Evolutionary conservation across 2,329 filamentous ascomycete species (phyloP).

Genomic region (Aureobasidium sp.): DNA sequence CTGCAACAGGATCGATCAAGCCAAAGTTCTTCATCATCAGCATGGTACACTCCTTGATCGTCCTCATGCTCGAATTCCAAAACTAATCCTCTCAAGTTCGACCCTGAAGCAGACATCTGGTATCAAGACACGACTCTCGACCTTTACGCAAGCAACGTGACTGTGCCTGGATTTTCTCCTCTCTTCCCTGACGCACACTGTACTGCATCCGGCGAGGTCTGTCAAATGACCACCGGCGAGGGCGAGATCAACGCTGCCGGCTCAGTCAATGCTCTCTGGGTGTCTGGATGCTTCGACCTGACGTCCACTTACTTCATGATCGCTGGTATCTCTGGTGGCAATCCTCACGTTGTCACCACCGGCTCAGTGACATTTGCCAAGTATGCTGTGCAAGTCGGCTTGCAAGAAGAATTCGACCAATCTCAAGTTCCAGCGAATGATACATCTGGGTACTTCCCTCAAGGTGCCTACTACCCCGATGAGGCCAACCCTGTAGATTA

Average conservation of each 20-base stretch:
- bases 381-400: slow-evolving; percentile 20
- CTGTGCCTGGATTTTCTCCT: slow-evolving; percentile 3
- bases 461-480: slow-evolving; percentile 17
- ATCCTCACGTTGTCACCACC: slow-evolving; percentile 18
- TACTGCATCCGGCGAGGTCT: background rate
- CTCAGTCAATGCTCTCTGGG: slow-evolving; percentile 15
- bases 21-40: slow-evolving; percentile 5
- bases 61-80: background rate
- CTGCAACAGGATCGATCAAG: background rate
- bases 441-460: slow-evolving; percentile 19
- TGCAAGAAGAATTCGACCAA: slow-evolving; percentile 20
- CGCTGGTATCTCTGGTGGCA: slow-evolving; percentile 22
- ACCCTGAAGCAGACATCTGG: background rate
- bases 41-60: background rate
- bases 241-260: slow-evolving; percentile 4
- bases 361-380: slow-evolving; percentile 19
- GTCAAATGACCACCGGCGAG: slow-evolving; percentile 1
- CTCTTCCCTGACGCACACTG: slow-evolving; percentile 4
- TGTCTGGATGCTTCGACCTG: slow-evolving; percentile 18
- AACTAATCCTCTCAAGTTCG: background rate
- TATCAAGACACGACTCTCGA: background rate
- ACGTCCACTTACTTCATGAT: slow-evolving; percentile 20
- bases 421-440: slow-evolving; percentile 17
- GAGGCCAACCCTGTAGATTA: slow-evolving; percentile 12
- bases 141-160: background rate